Evolutionary conservation across 768 basidiomycete species (phyloP).

Genomic region (Lactarius akahatsu): DNA sequence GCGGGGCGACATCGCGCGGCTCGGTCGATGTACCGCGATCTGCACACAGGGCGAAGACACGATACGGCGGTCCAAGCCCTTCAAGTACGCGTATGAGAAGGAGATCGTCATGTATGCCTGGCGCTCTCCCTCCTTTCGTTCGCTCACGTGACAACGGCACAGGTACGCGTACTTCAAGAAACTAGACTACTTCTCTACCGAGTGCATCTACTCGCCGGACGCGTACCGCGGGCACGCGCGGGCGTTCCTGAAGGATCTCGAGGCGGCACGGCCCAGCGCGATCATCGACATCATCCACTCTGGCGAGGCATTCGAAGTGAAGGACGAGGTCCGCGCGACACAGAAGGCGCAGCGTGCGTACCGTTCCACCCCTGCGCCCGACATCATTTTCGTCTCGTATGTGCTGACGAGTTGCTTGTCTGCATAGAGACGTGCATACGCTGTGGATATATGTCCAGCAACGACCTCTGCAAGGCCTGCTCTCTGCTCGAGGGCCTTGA

Average conservation of each 20-base stretch:
- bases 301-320: constrained; percentile 87
- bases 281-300: constrained; percentile 99
- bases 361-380: neutral
- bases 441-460: constrained; percentile 95
- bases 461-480: constrained; percentile 95
- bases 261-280: constrained; percentile 89
- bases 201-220: constrained; percentile 98
- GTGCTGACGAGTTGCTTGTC: neutral
- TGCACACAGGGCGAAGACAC: constrained; percentile 96
- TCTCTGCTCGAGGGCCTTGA: constrained; percentile 88
- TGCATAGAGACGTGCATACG: constrained; percentile 79
- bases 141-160: neutral
- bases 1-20: constrained; percentile 93
- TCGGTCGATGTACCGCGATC: constrained; percentile 91
- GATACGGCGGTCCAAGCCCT: constrained; percentile 97
- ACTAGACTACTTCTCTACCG: constrained; percentile 97
- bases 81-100: constrained; percentile 99
- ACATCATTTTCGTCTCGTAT: neutral
- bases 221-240: constrained; percentile 97
- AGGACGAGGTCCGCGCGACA: constrained; percentile 77
- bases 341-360: constrained; percentile 83
- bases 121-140: no score
- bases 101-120: constrained; percentile 91
- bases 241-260: constrained; percentile 91
- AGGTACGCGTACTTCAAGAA: constrained; percentile 99